Base-by-base conservation (phyloP, 108 stramenopile species). In the Cylindrotheca fusiformis region DNA sequence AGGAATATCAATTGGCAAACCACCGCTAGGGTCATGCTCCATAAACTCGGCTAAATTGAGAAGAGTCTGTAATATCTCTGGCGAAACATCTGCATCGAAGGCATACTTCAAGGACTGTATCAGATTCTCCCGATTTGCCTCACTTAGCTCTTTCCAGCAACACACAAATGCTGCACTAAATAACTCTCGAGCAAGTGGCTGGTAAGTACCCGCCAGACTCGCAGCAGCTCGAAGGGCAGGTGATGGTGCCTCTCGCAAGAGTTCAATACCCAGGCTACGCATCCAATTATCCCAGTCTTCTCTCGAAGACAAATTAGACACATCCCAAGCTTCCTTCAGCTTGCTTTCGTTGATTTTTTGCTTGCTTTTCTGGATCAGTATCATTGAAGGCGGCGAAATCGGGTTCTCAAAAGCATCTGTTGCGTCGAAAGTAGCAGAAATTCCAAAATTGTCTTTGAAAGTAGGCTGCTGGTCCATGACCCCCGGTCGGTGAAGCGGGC, bases 241-340 rank as follows among this genome's bases (percentile, higher is more conserved):
- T n/a, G 85, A 81, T 1, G 99, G 97, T 1, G 91, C 88, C 70
- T 99, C 95, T n/a, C 96, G 85, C 24, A 99, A 73, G 4, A 99
- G 81, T 60, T 97, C 88, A 33, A 98, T 85, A 30, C 88, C 78
- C 33, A 99, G 79, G 0, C 95, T 64, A 1, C 96, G 74, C 78
- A 98, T 94, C 99, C 99, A 99, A 63, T 97, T 96, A 52, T 83
- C 82, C 97, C 97, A 99, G 68, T 99, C 99, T 30, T 96, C 96
- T 41, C 86, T 65, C 3, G 99, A 93, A 12, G 80, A 69, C 45
- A 89, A 75, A 66, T 96, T 90, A 1, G 86, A 78, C 25, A 95
- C 95, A 63, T 97, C 93, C 97, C 99, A 98, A 22, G 95, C 79
- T 56, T 80, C 72, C 48, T 90, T 75, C 46, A 99, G 78, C 50